Conservation (phyloP, 1,284 basidiomycete species). For the Fomitopsis pinicola region DNA sequence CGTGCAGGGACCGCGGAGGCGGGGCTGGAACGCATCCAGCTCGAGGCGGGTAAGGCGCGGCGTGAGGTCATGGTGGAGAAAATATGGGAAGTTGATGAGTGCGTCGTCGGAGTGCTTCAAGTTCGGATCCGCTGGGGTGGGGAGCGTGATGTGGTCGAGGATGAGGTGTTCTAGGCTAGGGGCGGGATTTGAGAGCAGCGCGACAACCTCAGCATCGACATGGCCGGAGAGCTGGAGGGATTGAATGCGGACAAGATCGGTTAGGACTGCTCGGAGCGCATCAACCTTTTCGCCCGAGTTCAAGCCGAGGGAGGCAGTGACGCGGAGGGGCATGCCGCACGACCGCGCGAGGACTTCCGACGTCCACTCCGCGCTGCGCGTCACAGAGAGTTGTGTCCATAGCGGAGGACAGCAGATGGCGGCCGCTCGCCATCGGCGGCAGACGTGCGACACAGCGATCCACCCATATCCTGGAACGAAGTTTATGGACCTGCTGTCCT, state of each 20-base stretch:
- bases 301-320: not conserved
- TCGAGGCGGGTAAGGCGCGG: not conserved
- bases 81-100: not conserved
- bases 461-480: not conserved
- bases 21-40: not conserved
- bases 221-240: not conserved
- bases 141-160: not conserved
- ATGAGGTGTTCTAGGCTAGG: not conserved
- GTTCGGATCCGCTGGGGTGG: not conserved
- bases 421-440: not conserved
- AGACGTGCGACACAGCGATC: not conserved
- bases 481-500: not conserved
- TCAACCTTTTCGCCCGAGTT: not conserved
- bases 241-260: not conserved
- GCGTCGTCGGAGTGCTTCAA: not conserved
- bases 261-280: not conserved
- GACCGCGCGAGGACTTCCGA: not conserved
- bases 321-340: not conserved
- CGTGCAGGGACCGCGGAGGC: not conserved
- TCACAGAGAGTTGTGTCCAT: not conserved
- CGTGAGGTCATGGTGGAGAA: not conserved
- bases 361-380: not conserved
- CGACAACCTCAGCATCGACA: not conserved
- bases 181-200: not conserved
- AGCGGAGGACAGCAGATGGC: not conserved